Evolutionary conservation across 768 basidiomycete species (phyloP).

Genomic region (Termitomyces titanicus): DNA sequence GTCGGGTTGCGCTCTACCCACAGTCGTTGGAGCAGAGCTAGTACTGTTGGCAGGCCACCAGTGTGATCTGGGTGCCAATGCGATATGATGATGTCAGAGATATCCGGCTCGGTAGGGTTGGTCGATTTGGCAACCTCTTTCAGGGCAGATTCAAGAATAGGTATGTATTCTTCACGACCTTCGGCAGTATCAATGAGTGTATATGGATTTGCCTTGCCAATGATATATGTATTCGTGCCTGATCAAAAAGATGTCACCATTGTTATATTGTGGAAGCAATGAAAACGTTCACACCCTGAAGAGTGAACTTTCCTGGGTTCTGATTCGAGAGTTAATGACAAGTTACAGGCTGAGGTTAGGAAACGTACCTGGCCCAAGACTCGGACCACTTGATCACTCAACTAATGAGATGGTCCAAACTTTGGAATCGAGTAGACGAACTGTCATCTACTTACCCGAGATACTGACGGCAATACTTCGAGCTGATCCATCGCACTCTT

Average conservation of each 20-base stretch:
- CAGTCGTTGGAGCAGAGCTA: constrained; percentile 58
- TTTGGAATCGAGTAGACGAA: background rate
- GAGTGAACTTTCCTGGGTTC: constrained; percentile 88
- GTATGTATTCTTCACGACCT: constrained; percentile 63
- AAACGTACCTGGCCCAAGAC: constrained; percentile 69
- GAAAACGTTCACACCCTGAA: constrained; percentile 62
- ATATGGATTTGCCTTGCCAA: constrained; percentile 69
- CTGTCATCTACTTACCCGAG: constrained; percentile 41
- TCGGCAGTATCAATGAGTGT: constrained; percentile 84
- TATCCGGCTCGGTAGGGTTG: constrained; percentile 42
- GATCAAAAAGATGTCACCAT: background rate
- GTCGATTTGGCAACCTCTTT: constrained; percentile 28
- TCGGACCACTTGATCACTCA: constrained; percentile 65
- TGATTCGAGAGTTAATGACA: constrained; percentile 22
- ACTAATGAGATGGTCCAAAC: constrained; percentile 32
- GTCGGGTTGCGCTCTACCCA: constrained; percentile 51
- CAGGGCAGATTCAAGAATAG: constrained; percentile 63
- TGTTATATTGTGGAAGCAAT: background rate
- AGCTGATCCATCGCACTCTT: constrained; percentile 42
- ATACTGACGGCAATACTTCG: constrained; percentile 48
- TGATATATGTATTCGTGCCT: constrained; percentile 91
- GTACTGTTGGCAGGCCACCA: constrained; percentile 68
- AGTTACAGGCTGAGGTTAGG: background rate
- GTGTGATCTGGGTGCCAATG: constrained; percentile 91
- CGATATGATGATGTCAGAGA: constrained; percentile 89